Conservation (phyloP, 1,284 basidiomycete genomes). For the Rhizopogon parksii region DNA sequence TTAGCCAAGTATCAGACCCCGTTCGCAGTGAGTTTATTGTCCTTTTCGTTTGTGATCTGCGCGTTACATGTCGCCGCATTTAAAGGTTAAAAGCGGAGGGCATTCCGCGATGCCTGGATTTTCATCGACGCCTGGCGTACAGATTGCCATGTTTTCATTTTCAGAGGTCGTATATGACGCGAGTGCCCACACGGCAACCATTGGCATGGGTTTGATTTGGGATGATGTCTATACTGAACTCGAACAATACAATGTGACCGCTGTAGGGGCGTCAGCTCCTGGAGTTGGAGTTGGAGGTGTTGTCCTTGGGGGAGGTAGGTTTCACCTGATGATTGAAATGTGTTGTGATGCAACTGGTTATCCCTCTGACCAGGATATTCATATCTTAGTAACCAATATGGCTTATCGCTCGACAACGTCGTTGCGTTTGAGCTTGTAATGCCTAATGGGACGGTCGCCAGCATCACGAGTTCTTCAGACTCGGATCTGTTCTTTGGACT, state of each 20-base stretch:
- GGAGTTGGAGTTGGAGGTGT: constrained; percentile 50
- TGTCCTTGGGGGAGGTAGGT: constrained; percentile 43
- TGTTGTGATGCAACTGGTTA: not conserved
- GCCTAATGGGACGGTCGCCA: constrained; percentile 37
- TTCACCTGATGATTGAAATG: not conserved
- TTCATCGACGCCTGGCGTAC: constrained; percentile 39
- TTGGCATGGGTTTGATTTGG: constrained; percentile 49
- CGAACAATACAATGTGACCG: constrained; percentile 35
- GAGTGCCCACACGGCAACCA: constrained; percentile 31
- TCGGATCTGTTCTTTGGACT: constrained; percentile 42
- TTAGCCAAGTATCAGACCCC: constrained; percentile 29
- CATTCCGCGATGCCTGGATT: constrained; percentile 17
- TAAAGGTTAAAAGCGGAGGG: constrained; percentile 46
- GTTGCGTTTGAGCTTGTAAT: constrained; percentile 42
- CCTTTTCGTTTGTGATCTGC: not conserved
- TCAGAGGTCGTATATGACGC: constrained; percentile 36
- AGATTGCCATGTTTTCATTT: constrained; percentile 45
- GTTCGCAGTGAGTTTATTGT: constrained; percentile 26
- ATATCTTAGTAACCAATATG: constrained; percentile 31
- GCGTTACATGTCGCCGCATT: not conserved
- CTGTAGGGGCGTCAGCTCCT: constrained; percentile 43
- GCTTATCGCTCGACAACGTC: constrained; percentile 45
- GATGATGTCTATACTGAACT: constrained; percentile 46
- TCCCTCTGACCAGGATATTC: constrained; percentile 8
- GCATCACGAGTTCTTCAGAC: constrained; percentile 31